A percentile compares a stretch with the other conserved stretches of the same genome.
These are phyloP conservation scores for Fusarium sp. DNA, from an alignment of 2,329 filamentous ascomycete species.

Conservation along the genomic window DNA sequence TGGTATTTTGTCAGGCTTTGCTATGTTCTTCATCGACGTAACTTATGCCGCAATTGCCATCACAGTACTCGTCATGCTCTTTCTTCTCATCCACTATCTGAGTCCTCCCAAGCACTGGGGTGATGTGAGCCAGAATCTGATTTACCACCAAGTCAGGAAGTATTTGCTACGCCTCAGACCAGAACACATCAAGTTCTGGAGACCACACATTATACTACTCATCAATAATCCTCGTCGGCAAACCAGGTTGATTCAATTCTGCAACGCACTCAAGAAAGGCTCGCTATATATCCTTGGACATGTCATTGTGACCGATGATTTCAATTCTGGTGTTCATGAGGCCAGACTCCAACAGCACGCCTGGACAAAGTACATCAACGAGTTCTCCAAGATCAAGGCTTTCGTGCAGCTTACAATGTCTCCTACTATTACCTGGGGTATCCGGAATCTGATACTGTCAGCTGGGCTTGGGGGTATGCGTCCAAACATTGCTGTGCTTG, in stretches of 20 bases:
- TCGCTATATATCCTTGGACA: constrained; percentile 87
- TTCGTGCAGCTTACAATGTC: constrained; percentile 90
- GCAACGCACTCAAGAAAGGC: constrained; percentile 91
- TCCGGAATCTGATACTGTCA: constrained; percentile 83
- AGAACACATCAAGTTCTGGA: constrained; percentile 94
- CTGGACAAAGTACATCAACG: constrained; percentile 86
- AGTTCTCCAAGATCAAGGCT: constrained; percentile 87
- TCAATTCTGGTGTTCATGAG: constrained; percentile 81
- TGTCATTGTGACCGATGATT: constrained; percentile 88
- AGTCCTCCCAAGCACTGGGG: constrained; percentile 90
- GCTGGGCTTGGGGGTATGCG: constrained; percentile 89
- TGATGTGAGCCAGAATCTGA: constrained; percentile 88
- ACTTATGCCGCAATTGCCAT: constrained; percentile 83
- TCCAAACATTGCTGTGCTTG: constrained; percentile 86
- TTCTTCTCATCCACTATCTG: constrained; percentile 86
- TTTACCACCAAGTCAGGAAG: constrained; percentile 87
- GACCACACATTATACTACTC: constrained; percentile 86
- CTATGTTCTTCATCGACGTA: constrained; percentile 92
- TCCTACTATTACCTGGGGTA: constrained; percentile 85
- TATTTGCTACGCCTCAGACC: constrained; percentile 85
- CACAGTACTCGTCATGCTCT: constrained; percentile 78
- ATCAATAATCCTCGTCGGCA: constrained; percentile 86
- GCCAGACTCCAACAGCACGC: constrained; percentile 83
- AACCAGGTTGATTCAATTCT: constrained; percentile 88
- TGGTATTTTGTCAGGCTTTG: constrained; percentile 78